Conservation (phyloP, 2,329 filamentous ascomycete genomes). For the Cephalotrichum gorgonifer region DNA sequence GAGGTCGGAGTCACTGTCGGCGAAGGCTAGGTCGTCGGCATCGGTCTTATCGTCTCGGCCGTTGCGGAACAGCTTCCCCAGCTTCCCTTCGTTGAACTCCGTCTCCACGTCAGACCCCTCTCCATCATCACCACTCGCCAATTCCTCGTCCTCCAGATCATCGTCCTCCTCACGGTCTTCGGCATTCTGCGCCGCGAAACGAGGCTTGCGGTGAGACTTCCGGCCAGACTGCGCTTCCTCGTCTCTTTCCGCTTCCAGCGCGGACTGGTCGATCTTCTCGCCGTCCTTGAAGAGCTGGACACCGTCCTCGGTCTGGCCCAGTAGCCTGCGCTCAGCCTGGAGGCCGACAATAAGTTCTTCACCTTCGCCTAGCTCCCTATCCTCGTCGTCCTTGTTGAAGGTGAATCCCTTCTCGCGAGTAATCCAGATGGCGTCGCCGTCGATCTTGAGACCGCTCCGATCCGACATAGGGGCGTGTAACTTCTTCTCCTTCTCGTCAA, state of each 20-base stretch:
- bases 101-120: constrained; percentile 26
- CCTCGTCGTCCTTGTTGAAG: constrained; percentile 59
- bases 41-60: constrained; percentile 35
- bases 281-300: constrained; percentile 80
- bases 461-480: constrained; percentile 98
- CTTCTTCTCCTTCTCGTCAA: constrained; percentile 95
- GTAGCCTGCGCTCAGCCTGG: constrained; percentile 69
- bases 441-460: constrained; percentile 88
- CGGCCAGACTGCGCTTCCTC: constrained; percentile 47
- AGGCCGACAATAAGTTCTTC: constrained; percentile 90
- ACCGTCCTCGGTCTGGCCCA: constrained; percentile 74
- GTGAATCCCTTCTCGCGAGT: constrained; percentile 61
- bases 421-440: constrained; percentile 94
- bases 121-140: constrained; percentile 20
- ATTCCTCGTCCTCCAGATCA: constrained; percentile 31
- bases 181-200: constrained; percentile 51
- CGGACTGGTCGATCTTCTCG: constrained; percentile 49
- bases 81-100: constrained; percentile 48
- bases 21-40: constrained; percentile 74
- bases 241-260: constrained; percentile 28
- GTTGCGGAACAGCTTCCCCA: constrained; percentile 51
- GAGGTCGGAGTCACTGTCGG: constrained; percentile 93
- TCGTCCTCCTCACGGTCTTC: constrained; percentile 42
- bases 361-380: constrained; percentile 74
- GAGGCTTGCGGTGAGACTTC: constrained; percentile 45